Conservation (phyloP, 805 yeast species). For the Brettanomyces bruxellensis region DNA sequence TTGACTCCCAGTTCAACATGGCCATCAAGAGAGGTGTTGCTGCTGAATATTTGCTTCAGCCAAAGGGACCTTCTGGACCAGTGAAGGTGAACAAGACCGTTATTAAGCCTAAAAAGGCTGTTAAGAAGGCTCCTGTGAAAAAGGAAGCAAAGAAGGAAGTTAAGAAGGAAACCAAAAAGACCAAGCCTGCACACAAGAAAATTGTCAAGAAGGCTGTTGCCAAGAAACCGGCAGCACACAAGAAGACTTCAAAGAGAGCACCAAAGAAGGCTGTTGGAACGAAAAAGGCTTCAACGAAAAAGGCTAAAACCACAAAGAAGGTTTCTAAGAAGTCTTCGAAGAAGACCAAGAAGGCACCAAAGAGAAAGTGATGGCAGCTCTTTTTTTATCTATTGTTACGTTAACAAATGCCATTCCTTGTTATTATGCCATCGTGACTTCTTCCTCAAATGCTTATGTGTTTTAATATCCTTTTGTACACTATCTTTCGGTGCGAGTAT, state of each 20-base stretch:
- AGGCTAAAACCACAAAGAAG: constrained; percentile 16
- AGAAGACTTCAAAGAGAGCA: constrained; percentile 2
- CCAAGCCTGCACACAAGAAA: constrained; percentile 23
- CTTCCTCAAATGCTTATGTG: background rate
- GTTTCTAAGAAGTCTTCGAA: constrained; percentile 13
- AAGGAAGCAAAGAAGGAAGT: constrained; percentile 23
- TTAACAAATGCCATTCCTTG: background rate
- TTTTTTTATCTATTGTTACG: background rate
- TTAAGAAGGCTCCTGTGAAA: constrained; percentile 18
- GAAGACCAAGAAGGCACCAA: constrained; percentile 22
- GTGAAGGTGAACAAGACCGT: constrained; percentile 51
- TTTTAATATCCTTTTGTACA: constrained; percentile 2
- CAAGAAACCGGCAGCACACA: constrained; percentile 17
- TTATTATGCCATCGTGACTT: background rate
- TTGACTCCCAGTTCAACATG: constrained; percentile 66
- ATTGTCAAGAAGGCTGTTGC: constrained; percentile 17
- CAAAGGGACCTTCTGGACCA: constrained; percentile 87
- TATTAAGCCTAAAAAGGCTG: constrained; percentile 18
- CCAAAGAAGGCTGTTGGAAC: constrained; percentile 13
- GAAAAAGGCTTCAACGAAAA: constrained; percentile 24
- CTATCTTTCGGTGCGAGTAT: background rate
- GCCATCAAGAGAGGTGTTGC: constrained; percentile 79
- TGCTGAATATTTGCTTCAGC: constrained; percentile 68
- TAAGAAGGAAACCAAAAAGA: constrained; percentile 23
- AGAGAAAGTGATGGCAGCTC: constrained; percentile 11